A percentile compares a stretch with the other conserved stretches of the same genome.
Evolutionary conservation across 441 rosid genomes (phyloP).

Genomic region (Melastoma candidum): DNA sequence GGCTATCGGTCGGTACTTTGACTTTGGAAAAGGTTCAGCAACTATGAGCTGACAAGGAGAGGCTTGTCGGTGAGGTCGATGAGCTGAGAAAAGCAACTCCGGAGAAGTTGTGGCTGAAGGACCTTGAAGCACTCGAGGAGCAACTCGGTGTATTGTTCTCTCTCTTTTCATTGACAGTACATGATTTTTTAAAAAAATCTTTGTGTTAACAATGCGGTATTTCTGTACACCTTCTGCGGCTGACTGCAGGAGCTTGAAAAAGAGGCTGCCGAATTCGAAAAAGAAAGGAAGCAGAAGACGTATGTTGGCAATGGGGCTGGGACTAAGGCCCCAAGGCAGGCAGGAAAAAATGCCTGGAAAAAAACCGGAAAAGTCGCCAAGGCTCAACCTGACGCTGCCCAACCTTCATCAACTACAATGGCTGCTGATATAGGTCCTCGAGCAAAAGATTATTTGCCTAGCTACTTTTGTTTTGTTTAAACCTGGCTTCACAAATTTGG

Average conservation of each 20-base stretch:
- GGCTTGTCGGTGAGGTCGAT: slow-evolving; percentile 43
- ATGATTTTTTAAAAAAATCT: background rate
- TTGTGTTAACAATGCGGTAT: background rate
- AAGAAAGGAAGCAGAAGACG: slow-evolving; percentile 19
- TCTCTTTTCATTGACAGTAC: background rate
- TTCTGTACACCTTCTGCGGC: slow-evolving; percentile 10
- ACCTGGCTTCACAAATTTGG: background rate
- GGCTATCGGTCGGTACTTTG: slow-evolving; percentile 50
- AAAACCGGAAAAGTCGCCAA: slow-evolving; percentile 31
- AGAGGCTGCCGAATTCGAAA: slow-evolving; percentile 38
- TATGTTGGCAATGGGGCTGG: slow-evolving; percentile 20
- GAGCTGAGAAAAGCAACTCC: slow-evolving; percentile 49
- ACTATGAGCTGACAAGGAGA: slow-evolving; percentile 55
- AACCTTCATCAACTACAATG: slow-evolving; percentile 15
- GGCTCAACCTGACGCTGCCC: slow-evolving; percentile 21
- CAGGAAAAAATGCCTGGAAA: slow-evolving; percentile 43
- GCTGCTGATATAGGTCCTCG: slow-evolving; percentile 18
- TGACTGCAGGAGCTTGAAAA: slow-evolving; percentile 45
- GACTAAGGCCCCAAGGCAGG: slow-evolving; percentile 28
- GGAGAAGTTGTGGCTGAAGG: slow-evolving; percentile 58
- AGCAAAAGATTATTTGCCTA: background rate
- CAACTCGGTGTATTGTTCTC: slow-evolving; percentile 55
- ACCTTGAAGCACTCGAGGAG: slow-evolving; percentile 53
- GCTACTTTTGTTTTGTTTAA: background rate
- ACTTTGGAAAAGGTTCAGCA: slow-evolving; percentile 74